phyloP scores from a whole-genome alignment of 441 rosid genomes.

The Brassica hybrid region DNA sequence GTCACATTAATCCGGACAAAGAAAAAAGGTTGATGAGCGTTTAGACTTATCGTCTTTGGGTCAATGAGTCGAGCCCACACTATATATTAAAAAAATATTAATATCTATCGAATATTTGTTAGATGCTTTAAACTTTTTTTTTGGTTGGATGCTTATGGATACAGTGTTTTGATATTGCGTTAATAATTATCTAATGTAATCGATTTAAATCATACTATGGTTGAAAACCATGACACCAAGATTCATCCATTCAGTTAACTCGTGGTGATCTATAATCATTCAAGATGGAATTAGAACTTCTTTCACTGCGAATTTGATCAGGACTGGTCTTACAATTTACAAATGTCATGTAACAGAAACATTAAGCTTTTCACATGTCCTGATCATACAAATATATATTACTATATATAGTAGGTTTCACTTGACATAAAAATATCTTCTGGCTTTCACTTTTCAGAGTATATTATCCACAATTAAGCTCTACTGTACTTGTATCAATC shows the following conservation, averaged over 20 bases:
- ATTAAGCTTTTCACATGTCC: too few species aligned
- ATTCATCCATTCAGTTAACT: neutral
- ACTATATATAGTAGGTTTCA: neutral
- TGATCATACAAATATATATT: too few species aligned
- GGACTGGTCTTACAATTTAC: neutral
- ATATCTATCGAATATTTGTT: too few species aligned
- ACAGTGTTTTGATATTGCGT: constrained; percentile 12
- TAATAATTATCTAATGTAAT: constrained; percentile 6
- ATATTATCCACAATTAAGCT: neutral
- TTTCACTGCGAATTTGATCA: neutral
- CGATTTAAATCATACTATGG: neutral
- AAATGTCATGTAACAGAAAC: neutral
- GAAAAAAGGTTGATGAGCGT: constrained; percentile 26
- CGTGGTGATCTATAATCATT: neutral
- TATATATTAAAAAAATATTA: neutral
- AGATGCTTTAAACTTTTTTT: neutral
- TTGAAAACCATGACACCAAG: neutral
- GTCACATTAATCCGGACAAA: constrained; percentile 38
- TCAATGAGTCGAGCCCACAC: constrained; percentile 33
- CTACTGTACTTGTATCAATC: neutral
- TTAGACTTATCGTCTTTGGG: constrained; percentile 32
- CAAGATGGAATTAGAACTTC: neutral
- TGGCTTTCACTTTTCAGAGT: neutral
- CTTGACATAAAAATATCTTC: neutral
- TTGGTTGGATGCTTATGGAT: neutral